Evolutionary conservation across 768 basidiomycete species (phyloP).

Genomic region (Panus rudis): DNA sequence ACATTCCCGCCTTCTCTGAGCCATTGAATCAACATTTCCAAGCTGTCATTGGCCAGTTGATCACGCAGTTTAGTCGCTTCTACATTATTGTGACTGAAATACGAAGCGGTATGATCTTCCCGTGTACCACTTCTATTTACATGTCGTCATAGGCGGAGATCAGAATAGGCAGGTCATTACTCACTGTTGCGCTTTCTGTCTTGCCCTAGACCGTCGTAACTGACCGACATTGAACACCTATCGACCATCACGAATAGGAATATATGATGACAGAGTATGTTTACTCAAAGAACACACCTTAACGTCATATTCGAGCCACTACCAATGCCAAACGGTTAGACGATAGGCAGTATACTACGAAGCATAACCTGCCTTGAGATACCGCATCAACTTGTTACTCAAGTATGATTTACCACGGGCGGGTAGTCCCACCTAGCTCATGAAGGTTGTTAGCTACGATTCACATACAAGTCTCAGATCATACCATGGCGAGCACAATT

Average conservation of each 20-base stretch:
- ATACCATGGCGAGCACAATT: slow-evolving; percentile 95
- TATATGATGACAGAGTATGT: neutral
- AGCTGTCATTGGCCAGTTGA: slow-evolving; percentile 78
- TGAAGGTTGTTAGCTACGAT: neutral
- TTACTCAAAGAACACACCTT: slow-evolving; percentile 43
- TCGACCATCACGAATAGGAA: neutral
- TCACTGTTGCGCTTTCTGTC: slow-evolving; percentile 69
- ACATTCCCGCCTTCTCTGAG: slow-evolving; percentile 94
- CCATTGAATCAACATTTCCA: slow-evolving; percentile 95
- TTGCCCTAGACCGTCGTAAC: slow-evolving; percentile 79
- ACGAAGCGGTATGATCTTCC: slow-evolving; percentile 86
- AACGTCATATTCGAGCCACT: slow-evolving; percentile 99
- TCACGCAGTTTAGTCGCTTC: slow-evolving; percentile 76
- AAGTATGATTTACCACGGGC: slow-evolving; percentile 98
- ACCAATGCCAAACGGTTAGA: slow-evolving; percentile 2
- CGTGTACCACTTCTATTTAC: slow-evolving; percentile 63
- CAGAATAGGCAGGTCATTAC: slow-evolving; percentile 12
- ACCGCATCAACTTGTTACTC: slow-evolving; percentile 95
- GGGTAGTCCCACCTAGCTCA: slow-evolving; percentile 87
- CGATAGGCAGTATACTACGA: neutral
- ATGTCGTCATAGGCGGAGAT: neutral
- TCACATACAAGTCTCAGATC: slow-evolving; percentile 9
- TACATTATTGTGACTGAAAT: slow-evolving; percentile 82
- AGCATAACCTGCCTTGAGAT: slow-evolving; percentile 60
- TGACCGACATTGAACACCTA: slow-evolving; percentile 99